Evolutionary conservation across 305 asterid species (phyloP).

Genomic region (Fraxinus baroniana): DNA sequence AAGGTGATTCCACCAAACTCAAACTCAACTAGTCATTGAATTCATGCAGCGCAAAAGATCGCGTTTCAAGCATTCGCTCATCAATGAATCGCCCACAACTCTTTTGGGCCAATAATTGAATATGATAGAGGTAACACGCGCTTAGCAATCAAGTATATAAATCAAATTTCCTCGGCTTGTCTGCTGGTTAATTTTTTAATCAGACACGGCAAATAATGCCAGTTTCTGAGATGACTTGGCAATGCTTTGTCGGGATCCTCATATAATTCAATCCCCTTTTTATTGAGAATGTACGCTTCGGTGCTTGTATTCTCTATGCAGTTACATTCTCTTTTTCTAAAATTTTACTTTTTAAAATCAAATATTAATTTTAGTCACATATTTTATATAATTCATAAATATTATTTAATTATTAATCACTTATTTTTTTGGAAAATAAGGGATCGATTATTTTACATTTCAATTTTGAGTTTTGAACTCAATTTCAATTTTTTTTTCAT

Average conservation of each 20-base stretch:
- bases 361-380: not conserved
- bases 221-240: not conserved
- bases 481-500: no score
- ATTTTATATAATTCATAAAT: no score
- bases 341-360: no score
- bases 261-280: no score
- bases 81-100: not conserved
- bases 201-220: not conserved
- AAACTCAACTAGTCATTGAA: not conserved
- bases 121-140: not conserved
- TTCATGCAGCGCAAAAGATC: not conserved
- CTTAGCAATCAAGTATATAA: not conserved
- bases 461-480: not conserved
- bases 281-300: not conserved
- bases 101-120: not conserved
- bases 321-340: not conserved
- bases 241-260: not conserved
- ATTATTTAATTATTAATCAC: not conserved
- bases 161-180: not conserved
- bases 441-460: not conserved
- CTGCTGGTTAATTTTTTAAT: not conserved
- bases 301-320: not conserved
- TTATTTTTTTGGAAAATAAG: no score
- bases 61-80: not conserved
- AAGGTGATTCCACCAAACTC: not conserved